A percentile compares a stretch with the other conserved stretches of the same genome.
These are phyloP conservation scores for Aspergillus transmontanensis DNA, from an alignment of 2,329 filamentous ascomycete species.

Conservation along the genomic window DNA sequence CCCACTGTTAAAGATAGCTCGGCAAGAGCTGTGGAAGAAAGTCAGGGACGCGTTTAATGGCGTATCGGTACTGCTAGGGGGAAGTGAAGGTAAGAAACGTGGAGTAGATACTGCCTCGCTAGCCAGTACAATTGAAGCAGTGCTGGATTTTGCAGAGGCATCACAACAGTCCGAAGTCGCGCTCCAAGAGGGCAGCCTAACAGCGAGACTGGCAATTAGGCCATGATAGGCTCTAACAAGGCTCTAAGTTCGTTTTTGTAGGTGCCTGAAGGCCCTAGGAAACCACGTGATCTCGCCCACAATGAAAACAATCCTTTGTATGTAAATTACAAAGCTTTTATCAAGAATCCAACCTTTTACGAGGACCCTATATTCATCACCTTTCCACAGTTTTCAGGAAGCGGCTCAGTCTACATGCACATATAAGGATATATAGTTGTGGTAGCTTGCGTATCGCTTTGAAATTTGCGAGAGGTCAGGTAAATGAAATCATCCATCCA, in stretches of 20 bases:
- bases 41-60: not conserved
- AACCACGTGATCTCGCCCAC: no score
- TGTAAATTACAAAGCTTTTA: no score
- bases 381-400: not conserved
- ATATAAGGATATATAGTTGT: not conserved
- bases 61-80: not conserved
- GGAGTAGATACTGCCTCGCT: not conserved
- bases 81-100: not conserved
- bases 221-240: not conserved
- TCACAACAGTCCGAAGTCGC: slow-evolving; percentile 23
- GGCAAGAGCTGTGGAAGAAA: not conserved
- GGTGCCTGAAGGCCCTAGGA: no score
- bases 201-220: not conserved
- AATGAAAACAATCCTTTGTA: no score
- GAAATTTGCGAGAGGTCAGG: slow-evolving; percentile 9
- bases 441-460: slow-evolving; percentile 6
- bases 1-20: not conserved
- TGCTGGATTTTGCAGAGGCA: slow-evolving; percentile 21
- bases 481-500: slow-evolving; percentile 11
- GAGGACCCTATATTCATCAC: no score
- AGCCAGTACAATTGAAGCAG: slow-evolving; percentile 4
- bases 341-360: no score
- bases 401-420: not conserved
- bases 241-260: not conserved
- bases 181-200: not conserved